Evolutionary conservation across 352 stramenopile species (phyloP).

Genomic region (Globisporangium paddicum): DNA sequence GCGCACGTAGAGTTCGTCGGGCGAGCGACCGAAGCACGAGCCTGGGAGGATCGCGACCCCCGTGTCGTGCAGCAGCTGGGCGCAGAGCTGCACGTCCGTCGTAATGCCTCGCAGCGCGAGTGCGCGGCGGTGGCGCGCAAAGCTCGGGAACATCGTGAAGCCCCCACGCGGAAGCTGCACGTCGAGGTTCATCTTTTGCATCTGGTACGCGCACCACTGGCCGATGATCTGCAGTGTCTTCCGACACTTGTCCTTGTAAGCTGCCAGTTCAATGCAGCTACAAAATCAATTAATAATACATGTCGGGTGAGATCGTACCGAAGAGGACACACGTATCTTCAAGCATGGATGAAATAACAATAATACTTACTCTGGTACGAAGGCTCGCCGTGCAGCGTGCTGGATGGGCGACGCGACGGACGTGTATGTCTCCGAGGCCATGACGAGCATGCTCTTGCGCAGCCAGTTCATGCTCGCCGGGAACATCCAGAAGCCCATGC

Average conservation of each 20-base stretch:
- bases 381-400: constrained; percentile 74
- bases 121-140: constrained; percentile 61
- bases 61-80: constrained; percentile 76
- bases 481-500: constrained; percentile 88
- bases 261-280: constrained; percentile 70
- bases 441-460: constrained; percentile 83
- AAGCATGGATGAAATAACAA: not conserved
- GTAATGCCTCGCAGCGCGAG: constrained; percentile 55
- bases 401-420: constrained; percentile 84
- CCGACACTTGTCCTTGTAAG: constrained; percentile 81
- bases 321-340: not conserved
- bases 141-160: constrained; percentile 86
- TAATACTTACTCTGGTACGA: constrained; percentile 68
- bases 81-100: constrained; percentile 71
- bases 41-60: constrained; percentile 82
- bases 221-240: constrained; percentile 81
- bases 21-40: constrained; percentile 74
- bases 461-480: constrained; percentile 73
- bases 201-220: constrained; percentile 77
- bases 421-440: constrained; percentile 88
- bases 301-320: not conserved
- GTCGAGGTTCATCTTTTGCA: constrained; percentile 82
- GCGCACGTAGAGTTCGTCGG: constrained; percentile 72
- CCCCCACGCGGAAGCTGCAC: constrained; percentile 70
- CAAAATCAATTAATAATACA: not conserved